These are phyloP conservation scores for Alternaria ventricosa DNA, from an alignment of 2,329 filamentous ascomycete genomes.

Conservation along the genomic window DNA sequence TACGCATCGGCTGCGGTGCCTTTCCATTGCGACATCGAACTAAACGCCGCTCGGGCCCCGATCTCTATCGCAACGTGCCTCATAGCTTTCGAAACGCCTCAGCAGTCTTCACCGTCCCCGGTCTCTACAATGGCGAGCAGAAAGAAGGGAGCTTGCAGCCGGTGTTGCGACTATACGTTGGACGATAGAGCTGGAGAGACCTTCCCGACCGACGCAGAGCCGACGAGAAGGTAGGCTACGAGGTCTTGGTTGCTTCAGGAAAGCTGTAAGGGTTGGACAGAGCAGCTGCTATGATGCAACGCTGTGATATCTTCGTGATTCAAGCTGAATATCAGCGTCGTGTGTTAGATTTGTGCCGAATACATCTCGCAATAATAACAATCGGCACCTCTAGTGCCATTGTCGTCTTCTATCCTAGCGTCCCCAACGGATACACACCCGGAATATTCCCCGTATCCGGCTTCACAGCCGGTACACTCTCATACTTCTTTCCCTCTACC, in stretches of 20 bases:
- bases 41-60: neutral
- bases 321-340: neutral
- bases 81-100: neutral
- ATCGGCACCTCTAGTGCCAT: too few species aligned
- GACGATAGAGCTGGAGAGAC: neutral
- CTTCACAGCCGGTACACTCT: slow-evolving; percentile 53
- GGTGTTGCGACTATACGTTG: neutral
- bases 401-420: slow-evolving; percentile 35
- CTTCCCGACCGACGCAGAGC: neutral
- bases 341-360: too few species aligned
- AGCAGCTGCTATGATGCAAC: neutral
- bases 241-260: neutral
- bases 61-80: neutral
- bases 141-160: neutral
- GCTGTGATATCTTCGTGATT: neutral
- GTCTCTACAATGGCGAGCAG: neutral
- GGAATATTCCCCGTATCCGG: slow-evolving; percentile 55
- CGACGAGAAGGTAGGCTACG: neutral
- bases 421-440: slow-evolving; percentile 57
- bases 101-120: neutral
- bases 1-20: neutral
- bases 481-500: slow-evolving; percentile 51
- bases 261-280: neutral
- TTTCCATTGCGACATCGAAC: neutral
- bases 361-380: too few species aligned